Percentiles rank a stretch among this genome's conserved stretches.
Conservation (phyloP, 139 green algal species). For the Asterochloris erici region DNA sequence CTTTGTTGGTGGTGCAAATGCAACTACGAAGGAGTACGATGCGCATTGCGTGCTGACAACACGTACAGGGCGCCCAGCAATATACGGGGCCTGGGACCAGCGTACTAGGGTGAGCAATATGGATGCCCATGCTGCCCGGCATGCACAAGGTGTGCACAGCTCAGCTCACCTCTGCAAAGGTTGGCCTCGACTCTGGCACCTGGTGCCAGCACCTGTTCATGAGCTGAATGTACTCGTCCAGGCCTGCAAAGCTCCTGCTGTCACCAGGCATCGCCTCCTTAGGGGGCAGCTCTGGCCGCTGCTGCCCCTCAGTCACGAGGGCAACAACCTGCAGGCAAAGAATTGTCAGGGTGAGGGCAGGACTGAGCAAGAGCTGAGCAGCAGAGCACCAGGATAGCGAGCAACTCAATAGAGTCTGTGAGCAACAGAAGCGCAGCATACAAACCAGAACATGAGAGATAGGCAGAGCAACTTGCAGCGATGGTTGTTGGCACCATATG, state of each 20-base stretch:
- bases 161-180: background rate
- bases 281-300: constrained; percentile 54
- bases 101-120: too few relatives aligned
- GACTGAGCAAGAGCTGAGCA: background rate
- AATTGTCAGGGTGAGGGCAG: background rate
- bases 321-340: constrained; percentile 52
- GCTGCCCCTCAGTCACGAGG: constrained; percentile 50
- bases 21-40: background rate
- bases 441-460: background rate
- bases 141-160: background rate
- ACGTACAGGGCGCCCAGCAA: background rate
- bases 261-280: constrained; percentile 42
- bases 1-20: background rate
- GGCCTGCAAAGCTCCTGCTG: constrained; percentile 24
- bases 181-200: constrained; percentile 2
- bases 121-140: background rate
- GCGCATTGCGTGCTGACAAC: too few relatives aligned
- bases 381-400: background rate
- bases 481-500: background rate
- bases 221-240: constrained; percentile 51
- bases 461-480: background rate
- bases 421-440: background rate
- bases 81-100: background rate
- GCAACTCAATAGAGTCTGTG: background rate
- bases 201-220: constrained; percentile 70